A percentile compares a stretch with the other conserved stretches of the same genome.
Conservation (phyloP, 2,329 filamentous ascomycete genomes). For the Paramyrothecium roridum region DNA sequence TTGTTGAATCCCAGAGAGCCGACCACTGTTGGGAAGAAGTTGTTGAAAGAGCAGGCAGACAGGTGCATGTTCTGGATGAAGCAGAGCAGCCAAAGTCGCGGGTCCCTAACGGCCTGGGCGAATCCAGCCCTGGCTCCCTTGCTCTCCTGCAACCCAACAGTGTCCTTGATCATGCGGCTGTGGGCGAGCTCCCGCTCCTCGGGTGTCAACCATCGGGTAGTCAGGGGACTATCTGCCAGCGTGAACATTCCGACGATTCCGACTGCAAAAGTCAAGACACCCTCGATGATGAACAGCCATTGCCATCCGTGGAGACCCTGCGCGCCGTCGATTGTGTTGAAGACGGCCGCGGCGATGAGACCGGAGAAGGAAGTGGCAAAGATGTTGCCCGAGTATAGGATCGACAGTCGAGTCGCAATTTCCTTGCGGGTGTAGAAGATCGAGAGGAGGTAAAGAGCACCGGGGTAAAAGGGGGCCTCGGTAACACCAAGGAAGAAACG, state of each 20-base stretch:
- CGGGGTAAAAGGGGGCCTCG: constrained; percentile 35
- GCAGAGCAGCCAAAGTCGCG: constrained; percentile 22
- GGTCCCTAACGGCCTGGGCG: constrained; percentile 19
- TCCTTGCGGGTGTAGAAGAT: constrained; percentile 54
- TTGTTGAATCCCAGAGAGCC: constrained; percentile 1
- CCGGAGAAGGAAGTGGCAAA: constrained; percentile 36
- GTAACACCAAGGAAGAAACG: constrained; percentile 37
- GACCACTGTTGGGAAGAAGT: constrained; percentile 10
- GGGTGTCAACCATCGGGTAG: constrained; percentile 28
- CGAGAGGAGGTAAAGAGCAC: constrained; percentile 38
- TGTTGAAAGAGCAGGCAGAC: constrained; percentile 20
- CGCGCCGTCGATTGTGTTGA: constrained; percentile 24
- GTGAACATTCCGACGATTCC: constrained; percentile 28
- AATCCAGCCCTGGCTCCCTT: constrained; percentile 31
- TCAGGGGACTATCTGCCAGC: constrained; percentile 32
- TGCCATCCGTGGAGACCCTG: constrained; percentile 24
- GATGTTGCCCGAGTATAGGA: constrained; percentile 40
- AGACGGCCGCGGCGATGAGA: constrained; percentile 39
- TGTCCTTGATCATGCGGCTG: constrained; percentile 29
- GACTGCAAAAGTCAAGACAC: constrained; percentile 20
- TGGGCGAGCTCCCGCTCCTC: constrained; percentile 39
- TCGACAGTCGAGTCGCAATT: constrained; percentile 37
- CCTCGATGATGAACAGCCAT: constrained; percentile 30
- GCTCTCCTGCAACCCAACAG: constrained; percentile 25
- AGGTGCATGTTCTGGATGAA: constrained; percentile 25